Percentiles rank a stretch among this genome's conserved stretches.
Conservation (phyloP, 192 early-diverging fungal species). For the Coemansia sp. region DNA sequence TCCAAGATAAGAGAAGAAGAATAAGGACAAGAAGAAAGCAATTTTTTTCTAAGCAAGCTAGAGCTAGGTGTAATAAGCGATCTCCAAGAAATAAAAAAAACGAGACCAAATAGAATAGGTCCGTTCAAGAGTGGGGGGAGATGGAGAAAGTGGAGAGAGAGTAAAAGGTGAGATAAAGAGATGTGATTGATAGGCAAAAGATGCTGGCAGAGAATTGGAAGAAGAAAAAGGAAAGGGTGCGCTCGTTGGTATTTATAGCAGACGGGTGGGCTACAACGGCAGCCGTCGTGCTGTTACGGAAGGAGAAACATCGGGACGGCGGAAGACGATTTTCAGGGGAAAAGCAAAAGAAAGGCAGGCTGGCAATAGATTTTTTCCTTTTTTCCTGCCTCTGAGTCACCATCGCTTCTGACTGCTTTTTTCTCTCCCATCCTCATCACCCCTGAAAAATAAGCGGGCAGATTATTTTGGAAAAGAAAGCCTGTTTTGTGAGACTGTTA, state of each 20-base stretch:
- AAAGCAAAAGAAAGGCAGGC: too few relatives aligned
- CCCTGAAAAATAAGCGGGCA: too few relatives aligned
- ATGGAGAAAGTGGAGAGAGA: neutral
- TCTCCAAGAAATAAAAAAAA: neutral
- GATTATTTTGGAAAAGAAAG: too few relatives aligned
- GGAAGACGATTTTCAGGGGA: conserved; percentile 5
- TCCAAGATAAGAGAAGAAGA: neutral
- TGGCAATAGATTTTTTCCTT: too few relatives aligned
- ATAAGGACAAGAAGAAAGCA: neutral
- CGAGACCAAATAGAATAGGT: neutral
- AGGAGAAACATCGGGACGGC: neutral
- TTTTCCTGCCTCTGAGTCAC: neutral
- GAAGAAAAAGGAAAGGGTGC: neutral
- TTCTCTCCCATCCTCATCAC: neutral
- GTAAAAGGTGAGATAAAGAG: neutral
- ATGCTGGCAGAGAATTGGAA: neutral
- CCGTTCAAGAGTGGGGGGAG: neutral
- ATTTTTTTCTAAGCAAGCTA: neutral
- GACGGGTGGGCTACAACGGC: neutral
- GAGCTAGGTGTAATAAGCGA: too few relatives aligned
- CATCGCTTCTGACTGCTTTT: conserved; percentile 1
- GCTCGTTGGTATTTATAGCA: neutral
- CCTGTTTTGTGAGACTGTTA: too few relatives aligned
- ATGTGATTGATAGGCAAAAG: neutral
- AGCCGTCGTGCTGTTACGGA: neutral